phyloP scores from a whole-genome alignment of 768 basidiomycete species.

The Omphalotus guepiniiformis region DNA sequence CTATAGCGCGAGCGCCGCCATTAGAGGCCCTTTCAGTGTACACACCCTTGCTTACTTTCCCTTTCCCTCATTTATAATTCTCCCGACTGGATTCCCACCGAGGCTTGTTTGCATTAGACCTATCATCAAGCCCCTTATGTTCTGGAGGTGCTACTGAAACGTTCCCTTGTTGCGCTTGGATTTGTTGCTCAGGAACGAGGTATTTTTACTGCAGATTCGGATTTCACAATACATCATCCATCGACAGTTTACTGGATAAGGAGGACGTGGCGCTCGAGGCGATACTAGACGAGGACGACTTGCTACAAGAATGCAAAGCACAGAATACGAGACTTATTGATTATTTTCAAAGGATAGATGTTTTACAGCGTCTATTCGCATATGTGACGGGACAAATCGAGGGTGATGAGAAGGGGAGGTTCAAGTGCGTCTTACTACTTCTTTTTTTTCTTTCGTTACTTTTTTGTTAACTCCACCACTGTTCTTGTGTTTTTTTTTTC shows the following conservation, averaged over 20 bases:
- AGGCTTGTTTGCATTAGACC: no score
- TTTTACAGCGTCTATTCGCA: conserved; percentile 72
- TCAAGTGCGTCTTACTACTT: conserved; percentile 59
- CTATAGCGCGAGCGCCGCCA: no score
- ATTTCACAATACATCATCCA: conserved; percentile 83
- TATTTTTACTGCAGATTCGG: conserved; percentile 91
- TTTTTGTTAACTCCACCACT: conserved; percentile 9
- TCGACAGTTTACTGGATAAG: conserved; percentile 88
- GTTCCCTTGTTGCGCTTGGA: no score
- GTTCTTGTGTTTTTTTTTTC: conserved; percentile 10
- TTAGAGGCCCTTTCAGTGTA: no score
- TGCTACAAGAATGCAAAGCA: conserved; percentile 92
- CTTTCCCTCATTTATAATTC: no score
- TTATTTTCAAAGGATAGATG: conserved; percentile 80
- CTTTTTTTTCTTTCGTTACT: conserved; percentile 9
- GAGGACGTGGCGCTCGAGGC: conserved; percentile 82
- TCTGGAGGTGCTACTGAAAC: no score
- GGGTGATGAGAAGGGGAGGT: conserved; percentile 68
- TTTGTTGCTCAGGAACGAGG: no score
- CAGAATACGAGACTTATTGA: conserved; percentile 88
- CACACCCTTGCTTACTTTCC: no score
- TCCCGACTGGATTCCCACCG: no score
- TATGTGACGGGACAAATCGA: conserved; percentile 89
- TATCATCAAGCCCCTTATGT: no score
- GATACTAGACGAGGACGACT: conserved; percentile 89